Conservation (phyloP, 495 filamentous ascomycete species). For the Penicillium soppii region DNA sequence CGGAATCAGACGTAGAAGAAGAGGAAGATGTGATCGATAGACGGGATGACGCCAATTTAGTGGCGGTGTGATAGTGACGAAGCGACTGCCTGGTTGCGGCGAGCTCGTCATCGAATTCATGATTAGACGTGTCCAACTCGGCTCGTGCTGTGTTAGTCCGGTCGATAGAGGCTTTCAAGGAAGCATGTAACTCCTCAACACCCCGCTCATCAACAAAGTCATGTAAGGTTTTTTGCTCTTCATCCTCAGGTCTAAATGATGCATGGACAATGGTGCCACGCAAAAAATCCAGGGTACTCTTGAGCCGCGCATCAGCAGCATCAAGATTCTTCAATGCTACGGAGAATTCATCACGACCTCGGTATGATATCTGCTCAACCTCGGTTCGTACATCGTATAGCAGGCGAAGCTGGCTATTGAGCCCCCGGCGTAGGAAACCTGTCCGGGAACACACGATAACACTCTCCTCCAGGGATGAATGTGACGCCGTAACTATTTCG, state of each 20-base stretch:
- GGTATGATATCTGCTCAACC: conserved; percentile 51
- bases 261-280: conserved; percentile 71
- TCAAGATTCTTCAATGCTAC: conserved; percentile 70
- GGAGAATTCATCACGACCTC: conserved; percentile 58
- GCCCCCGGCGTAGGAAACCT: conserved; percentile 67
- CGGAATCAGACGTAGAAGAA: conserved; percentile 35
- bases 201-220: conserved; percentile 87
- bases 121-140: conserved; percentile 47
- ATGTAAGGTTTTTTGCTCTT: conserved; percentile 68
- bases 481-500: conserved; percentile 76
- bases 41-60: conserved; percentile 41
- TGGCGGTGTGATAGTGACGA: conserved; percentile 38
- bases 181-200: conserved; percentile 65
- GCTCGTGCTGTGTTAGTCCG: conserved; percentile 54
- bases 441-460: conserved; percentile 77
- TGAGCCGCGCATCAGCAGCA: conserved; percentile 66
- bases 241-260: conserved; percentile 66
- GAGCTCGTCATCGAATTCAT: conserved; percentile 57
- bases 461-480: conserved; percentile 74
- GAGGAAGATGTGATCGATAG: conserved; percentile 41
- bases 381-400: conserved; percentile 66
- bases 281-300: conserved; percentile 67
- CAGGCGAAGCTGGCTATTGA: conserved; percentile 69
- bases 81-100: conserved; percentile 61
- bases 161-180: conserved; percentile 68